Base-by-base conservation (phyloP, 2,329 filamentous ascomycete genomes). In the Raffaelea albimanens region DNA sequence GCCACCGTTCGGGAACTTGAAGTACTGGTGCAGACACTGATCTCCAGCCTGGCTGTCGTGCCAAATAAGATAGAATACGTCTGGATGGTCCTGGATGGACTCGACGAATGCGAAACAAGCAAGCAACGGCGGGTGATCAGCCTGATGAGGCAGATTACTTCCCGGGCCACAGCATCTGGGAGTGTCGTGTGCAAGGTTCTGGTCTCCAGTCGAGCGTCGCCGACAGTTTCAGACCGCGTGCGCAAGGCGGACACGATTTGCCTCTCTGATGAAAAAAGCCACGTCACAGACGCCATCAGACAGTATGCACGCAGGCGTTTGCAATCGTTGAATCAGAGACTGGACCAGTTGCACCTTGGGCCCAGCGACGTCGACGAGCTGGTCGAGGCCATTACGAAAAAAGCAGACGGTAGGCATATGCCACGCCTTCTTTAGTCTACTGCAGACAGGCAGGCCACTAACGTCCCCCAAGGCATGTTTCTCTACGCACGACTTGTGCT, bases 401-500 rank as follows among this genome's bases (percentile, higher is more conserved):
- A 58, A 45, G 50, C 59, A 21, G 57, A 61, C 44, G 59, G 62
- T 61, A 50, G 52, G 51, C 18, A 4, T 11, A 16, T 11, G 19
- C 40, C n/a, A 19, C 23, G 3, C 18, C 8, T 11, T n/a, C 1
- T 29, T 13, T 29, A 13, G 25, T 13, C 25, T 29, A 13, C 13
- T 13, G 13, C 13, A 7, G 7, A 29, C 25, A 7, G 7, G 7
- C 25, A 29, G 25, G 13, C 25, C 31, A n/a, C 21, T 23, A 23
- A n/a, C 40, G 34, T 3, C 40, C 14, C 31, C 3, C 2, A 4
- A 64, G 64, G 63, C 2, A 67, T 67, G 62, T 67, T 67, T 46
- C 50, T 67, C 1, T 67, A 58, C 34, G 63, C 63, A 23, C 52
- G 61, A 3, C 55, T 67, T 2, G 62, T 67, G 0, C 49, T 66